These are phyloP conservation scores for Eucalyptus curtisii DNA, from an alignment of 345 rosid species.

Conservation along the genomic window DNA sequence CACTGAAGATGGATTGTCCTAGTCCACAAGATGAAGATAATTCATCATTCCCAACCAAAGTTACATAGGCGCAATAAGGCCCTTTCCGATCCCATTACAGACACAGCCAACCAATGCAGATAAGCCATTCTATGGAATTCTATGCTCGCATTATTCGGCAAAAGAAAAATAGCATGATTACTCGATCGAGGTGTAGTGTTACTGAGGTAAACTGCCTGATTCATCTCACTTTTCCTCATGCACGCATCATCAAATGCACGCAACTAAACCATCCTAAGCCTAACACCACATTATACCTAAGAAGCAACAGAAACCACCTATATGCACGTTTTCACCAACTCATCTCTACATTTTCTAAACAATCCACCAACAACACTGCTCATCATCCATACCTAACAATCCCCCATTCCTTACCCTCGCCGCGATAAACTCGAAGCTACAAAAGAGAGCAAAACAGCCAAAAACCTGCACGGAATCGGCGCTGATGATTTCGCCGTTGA, in stretches of 20 bases:
- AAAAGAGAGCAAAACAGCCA: background rate
- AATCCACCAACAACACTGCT: background rate
- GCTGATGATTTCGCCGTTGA: slow-evolving; percentile 90
- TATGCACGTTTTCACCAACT: background rate
- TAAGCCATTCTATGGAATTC: background rate
- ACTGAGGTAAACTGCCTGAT: background rate
- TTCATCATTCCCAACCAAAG: background rate
- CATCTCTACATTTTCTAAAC: background rate
- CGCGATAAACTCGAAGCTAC: background rate
- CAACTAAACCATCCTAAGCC: background rate
- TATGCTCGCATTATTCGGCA: background rate
- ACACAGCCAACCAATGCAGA: background rate
- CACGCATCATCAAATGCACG: background rate
- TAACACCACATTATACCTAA: background rate
- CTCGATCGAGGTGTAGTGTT: background rate
- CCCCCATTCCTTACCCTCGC: background rate
- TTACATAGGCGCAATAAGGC: background rate
- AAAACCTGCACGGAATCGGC: slow-evolving; percentile 94
- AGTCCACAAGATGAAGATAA: background rate
- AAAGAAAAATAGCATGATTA: background rate
- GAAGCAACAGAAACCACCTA: background rate
- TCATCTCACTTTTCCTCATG: background rate
- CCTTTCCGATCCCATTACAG: background rate
- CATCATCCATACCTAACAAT: background rate
- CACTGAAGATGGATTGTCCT: background rate